Conservation (phyloP, 257 asterid genomes). For the Plectranthus barbatus region DNA sequence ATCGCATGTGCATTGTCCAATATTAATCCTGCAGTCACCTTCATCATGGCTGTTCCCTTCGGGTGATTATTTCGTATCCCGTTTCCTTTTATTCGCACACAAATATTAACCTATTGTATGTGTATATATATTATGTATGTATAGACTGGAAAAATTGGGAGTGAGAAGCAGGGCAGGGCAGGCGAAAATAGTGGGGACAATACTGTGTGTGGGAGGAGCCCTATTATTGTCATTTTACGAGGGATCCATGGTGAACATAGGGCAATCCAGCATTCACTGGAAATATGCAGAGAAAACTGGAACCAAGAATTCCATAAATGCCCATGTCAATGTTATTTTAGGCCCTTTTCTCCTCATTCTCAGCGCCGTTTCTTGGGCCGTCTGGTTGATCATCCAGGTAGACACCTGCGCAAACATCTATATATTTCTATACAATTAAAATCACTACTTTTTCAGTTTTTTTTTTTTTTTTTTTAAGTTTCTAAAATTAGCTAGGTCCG, state of each 20-base stretch:
- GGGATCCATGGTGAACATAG: conserved; percentile 42
- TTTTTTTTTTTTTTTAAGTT: too few relatives aligned
- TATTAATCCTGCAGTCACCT: conserved; percentile 72
- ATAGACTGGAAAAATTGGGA: conserved; percentile 61
- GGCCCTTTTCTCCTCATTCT: conserved; percentile 69
- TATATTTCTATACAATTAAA: too few relatives aligned
- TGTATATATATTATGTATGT: too few relatives aligned
- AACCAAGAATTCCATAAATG: conserved; percentile 11
- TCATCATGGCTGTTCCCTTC: conserved; percentile 61
- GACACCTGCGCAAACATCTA: too few relatives aligned
- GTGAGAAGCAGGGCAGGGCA: conserved; percentile 52
- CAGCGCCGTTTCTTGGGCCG: conserved; percentile 76
- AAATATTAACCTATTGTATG: too few relatives aligned
- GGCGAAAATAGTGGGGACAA: conserved; percentile 64
- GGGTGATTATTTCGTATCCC: conserved; percentile 29
- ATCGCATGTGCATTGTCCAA: conserved; percentile 78
- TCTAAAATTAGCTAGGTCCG: too few relatives aligned
- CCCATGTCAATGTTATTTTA: conserved; percentile 36
- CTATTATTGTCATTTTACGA: conserved; percentile 60
- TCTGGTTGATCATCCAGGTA: conserved; percentile 77
- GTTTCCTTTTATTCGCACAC: neutral
- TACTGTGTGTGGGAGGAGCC: conserved; percentile 73
- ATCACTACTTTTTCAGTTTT: too few relatives aligned
- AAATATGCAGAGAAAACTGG: conserved; percentile 44
- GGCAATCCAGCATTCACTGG: conserved; percentile 61